Evolutionary conservation across 768 basidiomycete species (phyloP), one percentile per base, ranked within the genome.

Genomic region (Trametes sanguinea): DNA sequence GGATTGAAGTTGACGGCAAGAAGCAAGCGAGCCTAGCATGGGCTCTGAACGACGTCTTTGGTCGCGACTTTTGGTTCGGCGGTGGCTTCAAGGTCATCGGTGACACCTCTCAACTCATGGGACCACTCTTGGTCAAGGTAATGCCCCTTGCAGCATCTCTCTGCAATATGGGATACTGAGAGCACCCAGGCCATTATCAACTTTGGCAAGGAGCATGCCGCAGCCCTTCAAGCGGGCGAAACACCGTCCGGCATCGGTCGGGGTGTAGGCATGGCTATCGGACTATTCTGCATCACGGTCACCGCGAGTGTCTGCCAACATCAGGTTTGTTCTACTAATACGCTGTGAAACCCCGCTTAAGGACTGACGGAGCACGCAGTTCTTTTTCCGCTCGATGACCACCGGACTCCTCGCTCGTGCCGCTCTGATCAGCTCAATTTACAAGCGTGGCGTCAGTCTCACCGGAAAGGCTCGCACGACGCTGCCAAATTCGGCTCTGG

Each of bases 361-460:
- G 13, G 17, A 50, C 22, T 60, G 2, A 48, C 43, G 37, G 42
- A 13, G 27, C 13, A 13, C 14, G n/a, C 57, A 86, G 81, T 90
- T 87, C 75, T 90, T 91, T 77, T 86, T 85, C 80, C 78, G 85
- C 45, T 84, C 85, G 4, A 88, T 88, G 83, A 74, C 78, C 29
- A 83, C 84, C 0, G 90, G 91, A 29, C 81, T 88, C 3, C 75
- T 90, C 29, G 81, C 83, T 0, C 80, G 90, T 59, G 83, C 83
- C 0, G 84, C 88, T 10, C 77, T 93, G 30, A 90, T 89, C 52
- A 81, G 82, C 44, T 84, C 84, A 0, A 82, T 92, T 22, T 93
- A 90, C 75, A 83, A 87, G 65, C 85, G 89, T 51, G 83, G 85
- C 4, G 80, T 92, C 39, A 75, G 76, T 37, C 76, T 94, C 32